Evolutionary conservation across 345 rosid genomes (phyloP).

Genomic region (Arabidopsis arenosa): DNA sequence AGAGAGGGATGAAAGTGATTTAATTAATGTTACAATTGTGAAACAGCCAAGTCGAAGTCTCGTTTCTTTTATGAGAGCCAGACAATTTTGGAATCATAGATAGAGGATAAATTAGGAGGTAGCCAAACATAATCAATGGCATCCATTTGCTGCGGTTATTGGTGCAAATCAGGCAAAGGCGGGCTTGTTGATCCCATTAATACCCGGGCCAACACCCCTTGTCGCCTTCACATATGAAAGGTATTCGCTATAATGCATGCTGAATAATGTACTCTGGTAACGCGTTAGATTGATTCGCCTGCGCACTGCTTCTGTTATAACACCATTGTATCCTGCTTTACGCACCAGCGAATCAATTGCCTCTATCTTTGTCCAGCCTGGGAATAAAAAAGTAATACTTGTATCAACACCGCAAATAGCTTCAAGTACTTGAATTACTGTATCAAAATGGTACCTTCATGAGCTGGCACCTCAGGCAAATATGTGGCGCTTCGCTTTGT

Average conservation of each 20-base stretch:
- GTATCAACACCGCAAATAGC: not conserved
- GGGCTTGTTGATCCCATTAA: constrained; percentile 64
- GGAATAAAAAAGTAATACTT: not conserved
- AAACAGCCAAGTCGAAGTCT: constrained; percentile 32
- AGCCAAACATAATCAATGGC: constrained; percentile 14
- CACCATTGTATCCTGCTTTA: constrained; percentile 79
- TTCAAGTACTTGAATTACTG: not conserved
- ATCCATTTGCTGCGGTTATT: constrained; percentile 12
- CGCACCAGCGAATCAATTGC: constrained; percentile 92
- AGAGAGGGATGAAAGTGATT: constrained; percentile 12
- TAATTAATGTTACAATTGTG: constrained; percentile 33
- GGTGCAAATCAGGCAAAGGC: constrained; percentile 48
- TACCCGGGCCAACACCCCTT: constrained; percentile 63
- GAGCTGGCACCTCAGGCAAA: constrained; percentile 96
- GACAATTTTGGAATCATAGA: constrained; percentile 35
- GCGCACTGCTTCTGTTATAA: constrained; percentile 66
- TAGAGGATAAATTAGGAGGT: constrained; percentile 34
- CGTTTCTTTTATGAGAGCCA: constrained; percentile 23
- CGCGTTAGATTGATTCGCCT: constrained; percentile 80
- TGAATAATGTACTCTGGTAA: constrained; percentile 89
- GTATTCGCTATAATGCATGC: constrained; percentile 82
- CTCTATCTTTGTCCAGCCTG: constrained; percentile 88
- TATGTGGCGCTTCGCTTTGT: constrained; percentile 87
- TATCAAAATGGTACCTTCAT: constrained; percentile 64
- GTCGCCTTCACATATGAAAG: constrained; percentile 67